Evolutionary conservation across 768 basidiomycete species (phyloP).

Genomic region (Pisolithus microcarpus): DNA sequence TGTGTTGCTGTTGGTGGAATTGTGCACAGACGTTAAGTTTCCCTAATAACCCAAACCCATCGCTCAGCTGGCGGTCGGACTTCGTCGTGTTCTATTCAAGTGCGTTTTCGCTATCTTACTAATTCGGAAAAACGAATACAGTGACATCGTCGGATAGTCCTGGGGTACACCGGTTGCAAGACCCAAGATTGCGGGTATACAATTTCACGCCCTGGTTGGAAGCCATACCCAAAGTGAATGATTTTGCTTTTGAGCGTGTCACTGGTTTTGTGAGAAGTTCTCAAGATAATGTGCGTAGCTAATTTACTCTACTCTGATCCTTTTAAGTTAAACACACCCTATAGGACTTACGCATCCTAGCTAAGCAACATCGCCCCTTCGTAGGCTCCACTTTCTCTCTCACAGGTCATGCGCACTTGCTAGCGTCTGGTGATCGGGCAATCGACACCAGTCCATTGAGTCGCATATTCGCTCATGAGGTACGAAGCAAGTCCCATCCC

Average conservation of each 20-base stretch:
- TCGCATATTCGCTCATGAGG: conserved; percentile 50
- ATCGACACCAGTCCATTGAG: conserved; percentile 61
- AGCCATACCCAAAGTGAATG: conserved; percentile 63
- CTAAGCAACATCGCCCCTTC: conserved; percentile 54
- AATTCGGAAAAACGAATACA: not conserved
- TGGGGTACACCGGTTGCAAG: conserved; percentile 82
- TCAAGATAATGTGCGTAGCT: conserved; percentile 50
- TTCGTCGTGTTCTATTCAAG: conserved; percentile 74
- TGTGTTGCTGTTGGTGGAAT: not conserved
- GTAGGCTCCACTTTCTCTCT: conserved; percentile 88
- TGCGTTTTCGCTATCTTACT: conserved; percentile 27
- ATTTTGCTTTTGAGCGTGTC: conserved; percentile 84
- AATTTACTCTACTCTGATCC: not conserved
- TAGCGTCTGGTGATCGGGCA: conserved; percentile 64
- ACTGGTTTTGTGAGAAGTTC: conserved; percentile 73
- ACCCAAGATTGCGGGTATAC: conserved; percentile 78
- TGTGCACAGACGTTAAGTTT: conserved; percentile 36
- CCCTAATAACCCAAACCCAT: conserved; percentile 45
- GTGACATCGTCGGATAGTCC: conserved; percentile 43
- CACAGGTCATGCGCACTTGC: conserved; percentile 81
- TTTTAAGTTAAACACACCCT: not conserved
- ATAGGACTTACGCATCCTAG: conserved; percentile 61
- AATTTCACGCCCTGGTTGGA: conserved; percentile 78
- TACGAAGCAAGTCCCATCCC: conserved; percentile 24
- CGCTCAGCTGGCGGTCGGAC: conserved; percentile 54